Conservation (phyloP, 257 asterid genomes). For the Primulina huaijiensis region DNA sequence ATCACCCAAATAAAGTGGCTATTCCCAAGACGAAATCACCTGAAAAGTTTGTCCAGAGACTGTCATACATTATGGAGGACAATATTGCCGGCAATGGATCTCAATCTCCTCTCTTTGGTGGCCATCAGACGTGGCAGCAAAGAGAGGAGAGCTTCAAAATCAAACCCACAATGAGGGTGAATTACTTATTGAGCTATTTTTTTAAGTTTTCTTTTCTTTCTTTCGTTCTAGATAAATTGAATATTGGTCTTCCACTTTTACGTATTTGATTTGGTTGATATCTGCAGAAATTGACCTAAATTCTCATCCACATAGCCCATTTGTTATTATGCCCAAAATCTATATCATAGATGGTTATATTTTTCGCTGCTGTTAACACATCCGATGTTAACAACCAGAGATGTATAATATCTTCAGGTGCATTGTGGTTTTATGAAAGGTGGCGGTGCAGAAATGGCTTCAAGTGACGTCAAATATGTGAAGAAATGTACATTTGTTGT, state of each 20-base stretch:
- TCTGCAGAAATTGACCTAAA: neutral
- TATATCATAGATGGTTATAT: neutral
- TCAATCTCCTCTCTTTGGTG: constrained; percentile 83
- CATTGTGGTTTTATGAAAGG: constrained; percentile 52
- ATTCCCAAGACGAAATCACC: constrained; percentile 61
- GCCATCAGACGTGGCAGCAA: constrained; percentile 77
- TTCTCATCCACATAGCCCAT: neutral
- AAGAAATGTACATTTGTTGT: constrained; percentile 49
- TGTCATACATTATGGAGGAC: constrained; percentile 70
- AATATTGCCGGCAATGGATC: constrained; percentile 46
- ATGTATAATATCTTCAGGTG: constrained; percentile 33
- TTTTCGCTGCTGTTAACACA: neutral
- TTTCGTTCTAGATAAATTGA: constrained; percentile 1
- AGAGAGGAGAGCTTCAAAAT: constrained; percentile 79
- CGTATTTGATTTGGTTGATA: neutral
- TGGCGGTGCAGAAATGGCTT: constrained; percentile 52
- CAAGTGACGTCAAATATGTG: constrained; percentile 35
- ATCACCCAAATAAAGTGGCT: constrained; percentile 53
- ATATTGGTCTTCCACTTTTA: neutral
- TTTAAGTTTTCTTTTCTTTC: constrained; percentile 1
- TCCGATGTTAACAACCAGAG: constrained; percentile 19
- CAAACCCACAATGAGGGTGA: constrained; percentile 78
- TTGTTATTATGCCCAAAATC: neutral
- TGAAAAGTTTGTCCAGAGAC: constrained; percentile 47
- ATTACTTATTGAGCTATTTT: constrained; percentile 11